Percentiles rank a stretch among this genome's conserved stretches.
Evolutionary conservation across 1,139 yeast genomes (phyloP).

Genomic region (Debaryomyces udenii): DNA sequence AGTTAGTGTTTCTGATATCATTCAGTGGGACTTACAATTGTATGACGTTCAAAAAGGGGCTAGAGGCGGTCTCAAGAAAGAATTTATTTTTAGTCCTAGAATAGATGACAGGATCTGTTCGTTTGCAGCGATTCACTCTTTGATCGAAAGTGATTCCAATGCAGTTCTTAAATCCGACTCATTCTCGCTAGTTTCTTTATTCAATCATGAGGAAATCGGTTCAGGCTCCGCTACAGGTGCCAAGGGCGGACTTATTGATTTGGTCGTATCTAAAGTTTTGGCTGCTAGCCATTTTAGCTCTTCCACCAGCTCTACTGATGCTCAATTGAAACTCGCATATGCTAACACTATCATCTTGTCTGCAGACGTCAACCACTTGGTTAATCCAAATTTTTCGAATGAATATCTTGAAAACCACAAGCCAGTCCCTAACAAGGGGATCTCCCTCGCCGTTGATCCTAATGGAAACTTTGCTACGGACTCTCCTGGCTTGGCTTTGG

Average conservation of each 20-base stretch:
- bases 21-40: constrained; percentile 63
- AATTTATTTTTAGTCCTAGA: constrained; percentile 66
- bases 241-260: constrained; percentile 52
- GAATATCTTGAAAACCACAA: constrained; percentile 73
- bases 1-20: constrained; percentile 51
- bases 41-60: constrained; percentile 67
- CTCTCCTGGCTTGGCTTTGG: constrained; percentile 64
- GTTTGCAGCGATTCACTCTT: constrained; percentile 56
- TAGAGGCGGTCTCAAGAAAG: constrained; percentile 61
- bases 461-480: constrained; percentile 85
- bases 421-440: constrained; percentile 78
- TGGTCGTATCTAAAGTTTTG: constrained; percentile 37
- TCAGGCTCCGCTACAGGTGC: constrained; percentile 62
- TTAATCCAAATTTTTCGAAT: constrained; percentile 62
- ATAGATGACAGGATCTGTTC: constrained; percentile 70
- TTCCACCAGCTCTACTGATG: constrained; percentile 14
- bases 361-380: constrained; percentile 67
- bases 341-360: constrained; percentile 63
- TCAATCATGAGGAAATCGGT: constrained; percentile 68
- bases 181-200: constrained; percentile 54
- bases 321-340: constrained; percentile 33
- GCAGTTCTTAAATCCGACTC: constrained; percentile 29
- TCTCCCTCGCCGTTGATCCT: constrained; percentile 71
- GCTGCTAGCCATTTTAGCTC: constrained; percentile 24
- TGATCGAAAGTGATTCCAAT: constrained; percentile 43